Base-by-base conservation (phyloP, 805 yeast genomes). In the Yarrowia osloensis region DNA sequence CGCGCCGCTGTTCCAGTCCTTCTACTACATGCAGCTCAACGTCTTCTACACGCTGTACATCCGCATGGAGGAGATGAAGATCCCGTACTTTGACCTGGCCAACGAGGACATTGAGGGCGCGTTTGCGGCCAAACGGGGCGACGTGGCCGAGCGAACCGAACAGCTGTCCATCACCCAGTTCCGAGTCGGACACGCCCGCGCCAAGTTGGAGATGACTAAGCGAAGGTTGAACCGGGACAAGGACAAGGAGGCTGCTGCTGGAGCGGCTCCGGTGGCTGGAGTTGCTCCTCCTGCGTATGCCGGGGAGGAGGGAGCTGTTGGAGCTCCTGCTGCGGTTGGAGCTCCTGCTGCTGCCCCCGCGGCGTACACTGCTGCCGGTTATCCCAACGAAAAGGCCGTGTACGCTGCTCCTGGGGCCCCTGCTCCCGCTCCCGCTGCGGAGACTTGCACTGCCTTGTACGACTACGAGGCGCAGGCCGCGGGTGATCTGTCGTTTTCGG, bases 1-100 rank as follows among this genome's bases (percentile, higher is more conserved):
- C 75, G 88, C 87, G 75, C 99, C 99, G 21, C 81, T 95, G 73
- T 95, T 95, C 79, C 95, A 94, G 73, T 88, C 96, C 67, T 88
- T 95, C 78, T 95, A 95, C 80, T 95, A 87, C 82, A 95, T 95
- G 98, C 99, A 95, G 81, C 85, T 95, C 81, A 95, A 95, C 81
- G 91, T 95, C 68, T 95, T 93, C 78, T 95, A 95, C 83, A 92
- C 97, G 0, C 81, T 95, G 70, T 93, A 90, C 81, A 88, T 84
- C 75, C 85, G 90, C 73, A 90, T 94, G 91, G 97, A 94, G 79
- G 97, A 91, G 75, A 87, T 94, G 90, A 92, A 95, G 80, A 95
- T 95, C 71, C 97, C 98, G 17, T 95, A 95, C 79, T 95, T 95
- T 78, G 96, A 95, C 76, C 81, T 95, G 75, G 81, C 85, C 62